Evolutionary conservation across 768 basidiomycete species (phyloP), one percentile per base, ranked within the genome.

Genomic region (Aureoboletus auriporus): DNA sequence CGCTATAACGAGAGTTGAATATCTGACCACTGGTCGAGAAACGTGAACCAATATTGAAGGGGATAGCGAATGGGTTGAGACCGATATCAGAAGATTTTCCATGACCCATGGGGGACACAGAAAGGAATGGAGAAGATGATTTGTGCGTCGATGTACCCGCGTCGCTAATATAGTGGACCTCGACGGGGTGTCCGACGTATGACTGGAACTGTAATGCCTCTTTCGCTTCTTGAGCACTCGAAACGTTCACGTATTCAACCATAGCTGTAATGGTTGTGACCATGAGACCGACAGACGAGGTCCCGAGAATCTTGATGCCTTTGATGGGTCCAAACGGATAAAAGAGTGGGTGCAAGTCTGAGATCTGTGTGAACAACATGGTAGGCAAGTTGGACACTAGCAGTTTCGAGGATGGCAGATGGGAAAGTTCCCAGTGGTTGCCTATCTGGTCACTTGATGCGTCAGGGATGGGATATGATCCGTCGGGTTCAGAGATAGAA

Each of bases 261-360:
- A 80, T 56, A 45, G 76, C 84, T 26, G 81, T 76, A 31, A 78
- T 71, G 34, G 72, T 75, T 42, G 71, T 72, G 46, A 67, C 55
- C 29, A 65, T 54, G 7, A 55, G 29, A 30, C 69, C 67, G 34
- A 61, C 62, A n/a, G 72, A 61, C 26, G 49, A 54, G 33, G 62
- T 41, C 29, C 74, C 66, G 11, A 83, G 50, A 35, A 74, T 74
- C 53, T 78, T 77, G 45, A 89, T 74, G 46, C 77, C 77, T 58
- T 81, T 80, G 61, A 87, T 78, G 28, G 73, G 68, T 12, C 87
- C 87, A 58, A 83, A 89, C 20, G 87, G 87, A 63, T 73, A 79
- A 50, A 89, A 76, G 34, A 89, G 71, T n/a, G 86, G 86, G 43
- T 84, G 75, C 54, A 89, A 65, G 59, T 89, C 87, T 44, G 77